Evolutionary conservation across 345 rosid species (phyloP).

Genomic region (Sapria himalayana): DNA sequence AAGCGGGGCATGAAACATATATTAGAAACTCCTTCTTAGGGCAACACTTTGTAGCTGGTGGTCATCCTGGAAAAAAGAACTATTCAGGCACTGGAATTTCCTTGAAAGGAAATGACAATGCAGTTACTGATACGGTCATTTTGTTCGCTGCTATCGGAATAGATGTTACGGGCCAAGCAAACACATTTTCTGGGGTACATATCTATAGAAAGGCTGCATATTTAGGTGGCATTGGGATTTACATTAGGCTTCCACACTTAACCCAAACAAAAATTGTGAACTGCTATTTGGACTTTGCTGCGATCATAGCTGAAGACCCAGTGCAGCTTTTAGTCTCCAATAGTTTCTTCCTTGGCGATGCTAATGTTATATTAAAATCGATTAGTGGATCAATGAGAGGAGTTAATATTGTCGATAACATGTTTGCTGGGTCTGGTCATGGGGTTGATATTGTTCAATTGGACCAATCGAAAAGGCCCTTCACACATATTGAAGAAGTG

Average conservation of each 20-base stretch:
- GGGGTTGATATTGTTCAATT: constrained; percentile 44
- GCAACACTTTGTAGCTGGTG: constrained; percentile 84
- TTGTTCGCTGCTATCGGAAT: constrained; percentile 62
- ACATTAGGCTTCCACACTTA: constrained; percentile 40
- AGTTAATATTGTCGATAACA: constrained; percentile 56
- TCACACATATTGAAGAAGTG: constrained; percentile 34
- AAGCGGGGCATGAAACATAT: constrained; percentile 66
- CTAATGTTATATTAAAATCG: constrained; percentile 31
- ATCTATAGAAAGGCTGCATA: constrained; percentile 81
- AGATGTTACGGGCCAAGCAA: constrained; percentile 56
- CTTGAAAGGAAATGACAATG: constrained; percentile 65
- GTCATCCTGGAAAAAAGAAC: constrained; percentile 45
- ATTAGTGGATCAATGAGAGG: constrained; percentile 35
- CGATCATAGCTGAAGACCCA: constrained; percentile 79
- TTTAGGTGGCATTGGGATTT: constrained; percentile 82
- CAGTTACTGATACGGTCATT: constrained; percentile 64
- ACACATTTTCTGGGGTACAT: constrained; percentile 56
- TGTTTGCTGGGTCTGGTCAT: constrained; percentile 40
- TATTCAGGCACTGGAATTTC: constrained; percentile 55
- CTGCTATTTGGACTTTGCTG: constrained; percentile 62
- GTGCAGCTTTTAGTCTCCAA: constrained; percentile 45
- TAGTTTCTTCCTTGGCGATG: constrained; percentile 63
- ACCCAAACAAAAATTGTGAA: constrained; percentile 68
- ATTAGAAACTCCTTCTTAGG: constrained; percentile 72
- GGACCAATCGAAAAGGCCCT: constrained; percentile 30